phyloP scores from a whole-genome alignment of 352 stramenopile species.

The Blastocystis hominis region DNA sequence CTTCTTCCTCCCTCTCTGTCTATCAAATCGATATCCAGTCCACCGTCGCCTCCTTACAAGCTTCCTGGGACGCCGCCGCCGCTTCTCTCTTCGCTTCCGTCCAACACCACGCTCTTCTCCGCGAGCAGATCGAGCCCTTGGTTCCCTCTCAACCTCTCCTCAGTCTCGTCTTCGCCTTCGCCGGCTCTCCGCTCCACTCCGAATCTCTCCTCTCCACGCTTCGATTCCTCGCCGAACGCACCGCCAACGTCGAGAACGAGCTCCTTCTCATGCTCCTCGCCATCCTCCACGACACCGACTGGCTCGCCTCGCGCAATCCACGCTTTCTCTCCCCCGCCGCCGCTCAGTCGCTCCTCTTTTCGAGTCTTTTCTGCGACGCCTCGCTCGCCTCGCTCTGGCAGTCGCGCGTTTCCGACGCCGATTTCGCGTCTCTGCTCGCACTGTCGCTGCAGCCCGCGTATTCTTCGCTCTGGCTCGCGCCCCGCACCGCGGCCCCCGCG shows the following conservation, averaged over 20 bases:
- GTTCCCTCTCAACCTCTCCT: not conserved
- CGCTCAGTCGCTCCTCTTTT: not conserved
- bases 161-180: not conserved
- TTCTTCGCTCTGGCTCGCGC: not conserved
- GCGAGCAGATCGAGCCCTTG: not conserved
- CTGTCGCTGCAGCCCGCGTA: not conserved
- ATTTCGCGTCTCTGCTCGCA: not conserved
- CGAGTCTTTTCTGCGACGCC: not conserved
- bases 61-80: not conserved
- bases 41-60: not conserved
- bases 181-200: not conserved
- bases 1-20: not conserved
- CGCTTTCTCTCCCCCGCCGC: not conserved
- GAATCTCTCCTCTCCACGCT: not conserved
- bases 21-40: not conserved
- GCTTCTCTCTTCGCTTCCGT: not conserved
- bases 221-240: not conserved
- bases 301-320: not conserved
- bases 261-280: not conserved
- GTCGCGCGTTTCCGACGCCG: not conserved
- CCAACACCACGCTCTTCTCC: not conserved
- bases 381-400: not conserved
- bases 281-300: not conserved
- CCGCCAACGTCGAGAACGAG: not conserved
- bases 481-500: not conserved